Evolutionary conservation across 768 basidiomycete genomes (phyloP), one percentile per base, ranked within the genome.

Genomic region (Nidula microcarpa): DNA sequence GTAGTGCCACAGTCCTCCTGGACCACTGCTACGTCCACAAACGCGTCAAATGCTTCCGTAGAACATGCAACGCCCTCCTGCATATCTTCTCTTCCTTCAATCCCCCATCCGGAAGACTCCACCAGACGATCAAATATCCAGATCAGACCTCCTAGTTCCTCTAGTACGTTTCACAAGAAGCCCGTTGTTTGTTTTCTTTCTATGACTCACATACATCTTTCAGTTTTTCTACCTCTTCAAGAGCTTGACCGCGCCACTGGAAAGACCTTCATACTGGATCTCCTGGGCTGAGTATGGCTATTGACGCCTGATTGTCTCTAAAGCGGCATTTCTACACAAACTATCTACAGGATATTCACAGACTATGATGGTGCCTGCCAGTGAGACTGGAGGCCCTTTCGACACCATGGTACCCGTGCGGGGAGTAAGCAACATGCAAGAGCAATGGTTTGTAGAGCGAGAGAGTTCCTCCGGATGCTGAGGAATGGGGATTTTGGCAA

Each of bases 221-320:
- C 36, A 80, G 77, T 79, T 61, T n/a, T 46, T 10, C 14, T 46
- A 10, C 68, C 76, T 10, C 61, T 61, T 43, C 68, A 70, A 37
- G 71, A 79, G 16, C 65, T 78, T 46, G 69, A 76, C 32, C 65
- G 60, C 14, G 77, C 78, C 23, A 30, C 23, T 30, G 3, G 23
- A 45, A 79, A 79, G 55, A 62, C 64, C 13, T 63, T 79, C 33
- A 74, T 82, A 14, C 71, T 81, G 32, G 80, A 81, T 59, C 68
- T 82, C 16, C 67, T 82, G 6, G 78, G 81, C 10, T 80, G 79
- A 78, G 78, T n/a, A n/a, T n/a, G 78, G 16, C 78, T 81, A 18
- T 60, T 68, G 5, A 74, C 78, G 1, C 75, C 80, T 62, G 76
- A 79, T 57, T 68, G 80, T 6, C 60, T 80, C 45, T 69, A 73